Evolutionary conservation across 352 stramenopile species (phyloP).

Genomic region (Globisporangium solare): DNA sequence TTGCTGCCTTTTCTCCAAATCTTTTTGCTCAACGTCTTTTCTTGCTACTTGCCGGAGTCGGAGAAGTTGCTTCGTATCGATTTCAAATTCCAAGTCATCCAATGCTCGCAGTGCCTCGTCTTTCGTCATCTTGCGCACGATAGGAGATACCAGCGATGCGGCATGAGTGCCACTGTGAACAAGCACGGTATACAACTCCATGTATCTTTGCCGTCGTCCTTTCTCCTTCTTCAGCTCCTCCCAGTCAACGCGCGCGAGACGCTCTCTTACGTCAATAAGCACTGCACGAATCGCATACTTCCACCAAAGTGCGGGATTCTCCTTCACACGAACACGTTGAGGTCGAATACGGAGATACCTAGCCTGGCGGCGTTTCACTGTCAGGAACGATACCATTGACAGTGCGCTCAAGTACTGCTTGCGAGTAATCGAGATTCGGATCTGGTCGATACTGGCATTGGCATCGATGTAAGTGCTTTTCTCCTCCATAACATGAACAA

Average conservation of each 20-base stretch:
- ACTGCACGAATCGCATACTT: slow-evolving; percentile 70
- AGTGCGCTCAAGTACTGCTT: slow-evolving; percentile 75
- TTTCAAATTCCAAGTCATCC: slow-evolving; percentile 60
- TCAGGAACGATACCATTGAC: slow-evolving; percentile 70
- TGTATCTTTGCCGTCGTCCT: slow-evolving; percentile 43
- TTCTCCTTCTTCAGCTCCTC: slow-evolving; percentile 34
- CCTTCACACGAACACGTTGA: slow-evolving; percentile 28
- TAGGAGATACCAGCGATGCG: slow-evolving; percentile 29
- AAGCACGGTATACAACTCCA: slow-evolving; percentile 46
- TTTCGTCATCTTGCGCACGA: slow-evolving; percentile 40
- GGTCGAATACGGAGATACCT: slow-evolving; percentile 60
- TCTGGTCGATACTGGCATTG: slow-evolving; percentile 65
- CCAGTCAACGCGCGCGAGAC: slow-evolving; percentile 68
- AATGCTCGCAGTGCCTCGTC: slow-evolving; percentile 40
- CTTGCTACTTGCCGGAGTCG: slow-evolving; percentile 47
- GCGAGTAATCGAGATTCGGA: slow-evolving; percentile 53
- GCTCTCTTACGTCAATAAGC: slow-evolving; percentile 65
- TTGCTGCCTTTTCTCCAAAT: slow-evolving; percentile 31
- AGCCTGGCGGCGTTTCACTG: slow-evolving; percentile 50
- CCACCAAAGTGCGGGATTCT: slow-evolving; percentile 67
- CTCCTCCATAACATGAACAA: slow-evolving; percentile 81
- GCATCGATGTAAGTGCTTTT: slow-evolving; percentile 88
- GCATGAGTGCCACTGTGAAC: slow-evolving; percentile 21
- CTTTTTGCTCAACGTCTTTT: slow-evolving; percentile 29
- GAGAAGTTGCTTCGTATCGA: slow-evolving; percentile 73